Base-by-base conservation (phyloP, 2,329 filamentous ascomycete genomes). In the Aureobasidium sp. region DNA sequence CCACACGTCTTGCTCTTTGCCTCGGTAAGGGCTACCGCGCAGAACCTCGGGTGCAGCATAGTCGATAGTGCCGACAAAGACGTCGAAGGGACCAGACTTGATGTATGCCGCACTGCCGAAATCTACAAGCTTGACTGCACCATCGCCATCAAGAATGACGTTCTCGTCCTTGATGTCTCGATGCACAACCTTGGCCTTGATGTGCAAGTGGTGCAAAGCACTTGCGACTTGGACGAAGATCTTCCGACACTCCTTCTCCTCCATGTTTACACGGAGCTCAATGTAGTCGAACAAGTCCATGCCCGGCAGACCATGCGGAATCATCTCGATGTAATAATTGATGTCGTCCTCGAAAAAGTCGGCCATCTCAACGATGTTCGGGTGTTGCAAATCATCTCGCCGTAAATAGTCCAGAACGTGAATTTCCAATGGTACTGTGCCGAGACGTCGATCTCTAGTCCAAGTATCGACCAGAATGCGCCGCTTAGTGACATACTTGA, bases 231-330 rank as follows among this genome's bases (percentile, higher is more conserved):
- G 94, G 30, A 89, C 84, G 74, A 99, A 99, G 64, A 99, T 99
- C 76, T 90, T 96, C 59, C 91, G 85, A 72, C 91, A 96, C 73
- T 99, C 94, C 8, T 83, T 81, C 76, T 99, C 94, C 59, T 96
- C 91, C 94, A 99, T 99, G 69, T 93, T 97, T 49, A 91, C 87
- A 30, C 93, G 87, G 59, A 99, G 82, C 74, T 99, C 94, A 67
- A 99, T 99, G 74, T 99, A 99, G 75, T 99, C 94, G 70, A 99
- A 99, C 2, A 99, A 82, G 73, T 99, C 94, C 92, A 99, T 97
- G 13, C 94, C 94, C 0, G 94, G 94, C 41, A 97, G 80, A 1
- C 94, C 94, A 69, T 97, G 94, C 0, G 94, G 94, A 14, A 89
- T 82, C 91, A 97, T 99, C 74, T 97, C 94, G 68, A 99, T 99